phyloP scores from a whole-genome alignment of 257 asterid genomes.

The Jacaranda mimosifolia region DNA sequence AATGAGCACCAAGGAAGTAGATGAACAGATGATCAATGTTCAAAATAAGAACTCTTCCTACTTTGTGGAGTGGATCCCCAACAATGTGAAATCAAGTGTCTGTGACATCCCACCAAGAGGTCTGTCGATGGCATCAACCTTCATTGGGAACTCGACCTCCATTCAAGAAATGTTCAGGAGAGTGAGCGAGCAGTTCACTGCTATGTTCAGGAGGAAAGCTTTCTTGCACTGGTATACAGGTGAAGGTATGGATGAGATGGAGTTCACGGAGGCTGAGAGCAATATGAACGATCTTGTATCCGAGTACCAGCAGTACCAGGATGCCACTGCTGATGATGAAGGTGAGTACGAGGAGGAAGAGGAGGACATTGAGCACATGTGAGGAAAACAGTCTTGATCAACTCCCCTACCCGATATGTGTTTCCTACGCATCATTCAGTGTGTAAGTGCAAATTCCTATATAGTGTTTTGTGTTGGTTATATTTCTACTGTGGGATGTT shows the following conservation, averaged over 20 bases:
- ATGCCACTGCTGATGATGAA: conserved; percentile 83
- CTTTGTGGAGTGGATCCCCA: conserved; percentile 90
- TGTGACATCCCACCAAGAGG: conserved; percentile 90
- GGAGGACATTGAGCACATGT: conserved; percentile 43
- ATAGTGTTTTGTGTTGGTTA: conserved; percentile 31
- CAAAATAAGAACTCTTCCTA: conserved; percentile 90
- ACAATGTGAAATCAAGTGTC: conserved; percentile 84
- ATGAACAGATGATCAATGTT: conserved; percentile 81
- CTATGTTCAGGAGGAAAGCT: conserved; percentile 87
- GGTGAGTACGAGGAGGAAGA: conserved; percentile 71
- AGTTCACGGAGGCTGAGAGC: conserved; percentile 81
- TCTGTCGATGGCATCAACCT: conserved; percentile 87
- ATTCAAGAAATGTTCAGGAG: conserved; percentile 86
- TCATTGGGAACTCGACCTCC: conserved; percentile 80
- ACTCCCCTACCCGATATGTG: not conserved
- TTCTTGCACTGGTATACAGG: conserved; percentile 86
- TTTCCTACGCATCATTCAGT: conserved; percentile 27
- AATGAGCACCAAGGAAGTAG: conserved; percentile 85
- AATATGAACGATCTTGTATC: conserved; percentile 86
- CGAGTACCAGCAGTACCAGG: conserved; percentile 90
- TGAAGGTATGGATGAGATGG: conserved; percentile 82
- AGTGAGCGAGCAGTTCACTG: conserved; percentile 85
- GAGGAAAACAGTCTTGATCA: conserved; percentile 7
- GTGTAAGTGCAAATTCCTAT: conserved; percentile 21
- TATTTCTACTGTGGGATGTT: conserved; percentile 26